phyloP scores from a whole-genome alignment of 345 rosid genomes.

The Raphanus raphanistrum region DNA sequence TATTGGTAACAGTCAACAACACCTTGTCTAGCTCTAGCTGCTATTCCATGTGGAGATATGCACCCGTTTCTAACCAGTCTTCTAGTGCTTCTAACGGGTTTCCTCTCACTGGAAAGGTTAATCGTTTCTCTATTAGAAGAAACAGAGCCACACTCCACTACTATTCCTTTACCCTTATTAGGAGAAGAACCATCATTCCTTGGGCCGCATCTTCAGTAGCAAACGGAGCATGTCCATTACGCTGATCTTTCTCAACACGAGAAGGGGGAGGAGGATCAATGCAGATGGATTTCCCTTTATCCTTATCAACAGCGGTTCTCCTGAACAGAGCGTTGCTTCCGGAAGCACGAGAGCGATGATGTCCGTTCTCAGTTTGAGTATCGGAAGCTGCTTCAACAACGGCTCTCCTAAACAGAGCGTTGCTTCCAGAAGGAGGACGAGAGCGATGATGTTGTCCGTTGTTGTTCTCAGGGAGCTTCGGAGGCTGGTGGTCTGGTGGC shows the following conservation, averaged over 20 bases:
- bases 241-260: constrained; percentile 29
- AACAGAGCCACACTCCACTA: constrained; percentile 40
- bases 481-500: constrained; percentile 25
- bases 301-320: constrained; percentile 41
- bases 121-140: constrained; percentile 41
- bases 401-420: too few relatives aligned
- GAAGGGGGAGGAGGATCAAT: constrained; percentile 26
- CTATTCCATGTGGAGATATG: constrained; percentile 74
- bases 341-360: constrained; percentile 24
- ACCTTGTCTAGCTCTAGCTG: constrained; percentile 48
- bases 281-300: constrained; percentile 47
- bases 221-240: constrained; percentile 28
- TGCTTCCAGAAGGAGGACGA: too few relatives aligned
- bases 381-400: not conserved
- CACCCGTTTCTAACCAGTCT: constrained; percentile 88
- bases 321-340: constrained; percentile 47
- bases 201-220: constrained; percentile 27
- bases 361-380: constrained; percentile 34
- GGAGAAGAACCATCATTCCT: constrained; percentile 35
- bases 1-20: constrained; percentile 41
- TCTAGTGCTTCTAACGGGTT: constrained; percentile 46
- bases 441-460: too few relatives aligned
- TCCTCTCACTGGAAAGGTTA: constrained; percentile 41
- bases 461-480: constrained; percentile 1
- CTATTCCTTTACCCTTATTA: constrained; percentile 65